phyloP scores from a whole-genome alignment of 345 rosid genomes.

The Adansonia digitata region DNA sequence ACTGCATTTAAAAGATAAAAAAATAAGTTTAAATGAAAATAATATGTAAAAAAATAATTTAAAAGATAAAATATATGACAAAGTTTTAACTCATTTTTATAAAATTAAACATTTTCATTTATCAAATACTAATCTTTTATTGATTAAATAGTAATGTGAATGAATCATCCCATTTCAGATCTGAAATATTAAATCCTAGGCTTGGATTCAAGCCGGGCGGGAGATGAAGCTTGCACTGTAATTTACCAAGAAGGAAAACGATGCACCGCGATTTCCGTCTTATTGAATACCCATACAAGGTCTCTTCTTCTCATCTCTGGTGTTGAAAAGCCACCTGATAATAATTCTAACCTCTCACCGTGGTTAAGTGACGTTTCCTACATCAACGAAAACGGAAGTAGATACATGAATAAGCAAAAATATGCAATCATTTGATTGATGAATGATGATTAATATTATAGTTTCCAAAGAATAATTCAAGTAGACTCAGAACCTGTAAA shows the following conservation, averaged over 20 bases:
- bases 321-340: constrained; percentile 25
- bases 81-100: no score
- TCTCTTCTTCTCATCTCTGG: constrained; percentile 20
- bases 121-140: no score
- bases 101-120: no score
- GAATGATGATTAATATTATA: no score
- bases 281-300: constrained; percentile 21
- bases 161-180: no score
- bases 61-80: no score
- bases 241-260: constrained; percentile 28
- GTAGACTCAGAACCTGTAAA: constrained; percentile 17
- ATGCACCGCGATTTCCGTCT: constrained; percentile 9
- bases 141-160: no score
- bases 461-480: not conserved
- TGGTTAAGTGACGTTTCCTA: constrained; percentile 32
- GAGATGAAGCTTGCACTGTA: not conserved
- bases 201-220: no score
- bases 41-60: no score
- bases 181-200: no score
- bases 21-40: no score
- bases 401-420: not conserved
- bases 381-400: not conserved
- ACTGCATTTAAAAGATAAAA: no score
- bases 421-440: not conserved
- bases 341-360: not conserved